phyloP scores from a whole-genome alignment of 2,329 filamentous ascomycete genomes.

The Leptographium flavum region DNA sequence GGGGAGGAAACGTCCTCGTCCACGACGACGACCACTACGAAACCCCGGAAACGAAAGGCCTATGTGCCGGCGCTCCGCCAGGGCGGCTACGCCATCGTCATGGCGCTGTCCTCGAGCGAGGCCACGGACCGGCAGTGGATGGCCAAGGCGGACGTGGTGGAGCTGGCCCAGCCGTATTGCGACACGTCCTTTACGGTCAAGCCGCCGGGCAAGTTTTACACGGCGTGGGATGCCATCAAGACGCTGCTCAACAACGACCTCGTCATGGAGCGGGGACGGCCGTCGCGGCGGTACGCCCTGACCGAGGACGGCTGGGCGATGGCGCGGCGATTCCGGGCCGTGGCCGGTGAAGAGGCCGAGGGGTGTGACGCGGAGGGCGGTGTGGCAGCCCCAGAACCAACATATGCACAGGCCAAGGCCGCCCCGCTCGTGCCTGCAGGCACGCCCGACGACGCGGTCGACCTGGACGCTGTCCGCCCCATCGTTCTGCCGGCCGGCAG shows the following conservation, averaged over 20 bases:
- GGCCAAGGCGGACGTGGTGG: constrained; percentile 54
- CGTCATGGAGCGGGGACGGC: constrained; percentile 56
- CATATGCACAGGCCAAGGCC: too few species aligned
- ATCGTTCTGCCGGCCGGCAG: constrained; percentile 48
- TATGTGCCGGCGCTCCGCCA: constrained; percentile 64
- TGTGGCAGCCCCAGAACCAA: too few species aligned
- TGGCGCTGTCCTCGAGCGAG: constrained; percentile 48
- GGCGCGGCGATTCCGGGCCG: constrained; percentile 47
- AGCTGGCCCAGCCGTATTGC: constrained; percentile 55
- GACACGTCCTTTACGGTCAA: constrained; percentile 57
- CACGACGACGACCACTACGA: background rate
- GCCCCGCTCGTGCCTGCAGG: constrained; percentile 6
- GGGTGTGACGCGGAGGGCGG: background rate
- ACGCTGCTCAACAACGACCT: constrained; percentile 59
- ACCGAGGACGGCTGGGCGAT: constrained; percentile 71
- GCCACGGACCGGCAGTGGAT: constrained; percentile 42
- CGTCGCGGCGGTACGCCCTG: constrained; percentile 51
- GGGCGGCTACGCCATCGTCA: constrained; percentile 57
- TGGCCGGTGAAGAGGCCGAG: background rate
- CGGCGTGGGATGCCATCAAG: constrained; percentile 74
- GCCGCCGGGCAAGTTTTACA: constrained; percentile 57
- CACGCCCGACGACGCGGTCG: constrained; percentile 10
- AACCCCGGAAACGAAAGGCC: constrained; percentile 38
- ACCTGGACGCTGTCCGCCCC: constrained; percentile 37
- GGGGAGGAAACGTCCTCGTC: constrained; percentile 16